Base-by-base conservation (phyloP, 2,329 filamentous ascomycete genomes). In the Botryotinia narcissicola region DNA sequence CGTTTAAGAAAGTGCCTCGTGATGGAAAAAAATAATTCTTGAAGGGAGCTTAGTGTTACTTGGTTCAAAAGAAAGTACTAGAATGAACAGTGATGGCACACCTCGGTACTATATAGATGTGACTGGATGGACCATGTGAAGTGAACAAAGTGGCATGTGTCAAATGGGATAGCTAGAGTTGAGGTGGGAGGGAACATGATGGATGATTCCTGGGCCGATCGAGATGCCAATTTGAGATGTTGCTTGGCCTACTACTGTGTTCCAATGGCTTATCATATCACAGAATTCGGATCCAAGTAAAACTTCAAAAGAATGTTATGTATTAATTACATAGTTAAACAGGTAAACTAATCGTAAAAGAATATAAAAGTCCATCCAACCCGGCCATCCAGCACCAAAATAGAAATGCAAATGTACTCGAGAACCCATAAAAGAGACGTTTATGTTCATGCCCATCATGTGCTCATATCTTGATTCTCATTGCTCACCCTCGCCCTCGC, bases 311-410 rank as follows among this genome's bases (percentile, higher is more conserved):
- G 46, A 54, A 68, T 68, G 64, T 18, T 54, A 68, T 68, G 3
- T 16, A 42, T 68, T 57, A 57, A 68, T 29, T 57, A 57, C 48
- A 18, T 42, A 68, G 25, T 68, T 40, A 54, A 68, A 68, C 51
- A 51, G n/a, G 6, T 40, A 22, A 40, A 68, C 16, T 29, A 60
- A 46, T 44, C 37, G 9, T 70, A 60, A 62, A 70, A n/a, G 44
- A 32, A 35, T 44, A 69, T 69, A n/a, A n/a, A 29, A 37, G 25
- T 61, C 29, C 54, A 61, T 70, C 68, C 68, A n/a, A 37, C 40
- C 68, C 68, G 6, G 22, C 29, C 40, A 59, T 25, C 61, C 44
- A 59, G 61, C 61, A 57, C 62, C 70, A 72, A 57, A 57, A 22
- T 4, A 68, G 59, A 29, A 44, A 68, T 46, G 29, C 62, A 51